Evolutionary conservation across 192 early-diverging fungal genomes (phyloP), one percentile per base, ranked within the genome.

Genomic region (Rhizoclosmatium globosum): DNA sequence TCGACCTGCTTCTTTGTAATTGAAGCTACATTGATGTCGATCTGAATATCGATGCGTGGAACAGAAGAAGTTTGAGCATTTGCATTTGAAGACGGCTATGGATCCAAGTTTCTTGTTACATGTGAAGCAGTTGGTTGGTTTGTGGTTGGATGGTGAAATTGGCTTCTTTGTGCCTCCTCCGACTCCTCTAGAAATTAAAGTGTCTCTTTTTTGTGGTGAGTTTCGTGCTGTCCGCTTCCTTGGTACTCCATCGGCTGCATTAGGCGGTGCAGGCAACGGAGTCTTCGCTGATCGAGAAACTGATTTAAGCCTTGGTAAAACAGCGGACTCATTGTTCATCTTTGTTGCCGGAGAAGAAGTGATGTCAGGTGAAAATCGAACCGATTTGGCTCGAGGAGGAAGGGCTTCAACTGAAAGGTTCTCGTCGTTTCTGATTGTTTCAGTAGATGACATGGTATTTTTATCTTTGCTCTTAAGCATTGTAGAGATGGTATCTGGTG

Each of bases 61-160:
- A 69, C 89, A 90, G 68, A 87, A 90, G 43, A 76, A 57, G 62
- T 84, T 43, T 39, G 65, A 78, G 81, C 89, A 90, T 58, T 85
- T 82, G 78, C 89, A 90, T 58, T 84, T 89, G 71, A 89, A 90
- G 3, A 80, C 78, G 6, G 84, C 83, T 6, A 87, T 80, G 19
- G 81, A 80, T 11, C 86, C 83, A 39, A 90, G 57, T 65, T 90
- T 90, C 68, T 90, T 89, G 41, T 82, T 82, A 76, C 89, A 90
- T 59, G 42, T 47, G 15, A 23, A 62, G 80, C 89, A 71, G 56
- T 58, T 41, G 4, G 66, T 68, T 39, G 66, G 31, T 13, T 46
- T 68, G 38, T 50, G 48, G 6, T 9, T 15, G n/a, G n/a, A n/a
- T 15, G 48, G 48, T 50, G 48, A 15, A 9, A 15, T 4, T 50